Conservation (phyloP, 2,329 filamentous ascomycete genomes). For the Claviceps monticola region DNA sequence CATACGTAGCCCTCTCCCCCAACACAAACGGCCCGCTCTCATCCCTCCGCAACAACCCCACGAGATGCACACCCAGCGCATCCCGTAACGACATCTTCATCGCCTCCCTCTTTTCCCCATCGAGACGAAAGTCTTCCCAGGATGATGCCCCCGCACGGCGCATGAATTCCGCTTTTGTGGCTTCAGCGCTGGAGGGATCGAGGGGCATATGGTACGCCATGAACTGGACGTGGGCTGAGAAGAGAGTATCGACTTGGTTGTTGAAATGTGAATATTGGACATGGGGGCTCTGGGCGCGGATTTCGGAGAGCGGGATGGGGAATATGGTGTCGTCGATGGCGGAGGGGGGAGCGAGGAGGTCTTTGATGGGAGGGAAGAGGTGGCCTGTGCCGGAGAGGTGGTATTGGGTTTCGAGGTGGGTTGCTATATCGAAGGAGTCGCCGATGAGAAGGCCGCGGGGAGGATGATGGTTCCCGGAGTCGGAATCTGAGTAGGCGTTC, state of each 20-base stretch:
- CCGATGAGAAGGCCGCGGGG: constrained; percentile 29
- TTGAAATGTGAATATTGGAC: constrained; percentile 29
- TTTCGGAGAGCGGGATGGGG: constrained; percentile 23
- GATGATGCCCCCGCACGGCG: constrained; percentile 27
- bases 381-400: constrained; percentile 23
- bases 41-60: constrained; percentile 24
- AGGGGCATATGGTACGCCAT: constrained; percentile 30
- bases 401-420: constrained; percentile 40
- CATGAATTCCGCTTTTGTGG: constrained; percentile 31
- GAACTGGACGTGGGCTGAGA: constrained; percentile 31
- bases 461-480: not conserved
- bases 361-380: constrained; percentile 28
- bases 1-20: constrained; percentile 31
- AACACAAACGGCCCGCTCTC: constrained; percentile 33
- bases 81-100: constrained; percentile 25
- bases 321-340: too few species aligned
- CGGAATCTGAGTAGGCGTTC: too few species aligned
- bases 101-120: constrained; percentile 25
- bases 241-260: constrained; percentile 36
- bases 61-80: constrained; percentile 25
- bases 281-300: constrained; percentile 11
- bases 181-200: constrained; percentile 32
- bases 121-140: constrained; percentile 30
- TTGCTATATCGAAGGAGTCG: constrained; percentile 53
- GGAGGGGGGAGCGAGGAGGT: constrained; percentile 9